phyloP scores from a whole-genome alignment of 495 filamentous ascomycete genomes.

The Hypoxylon crocopeplum region DNA sequence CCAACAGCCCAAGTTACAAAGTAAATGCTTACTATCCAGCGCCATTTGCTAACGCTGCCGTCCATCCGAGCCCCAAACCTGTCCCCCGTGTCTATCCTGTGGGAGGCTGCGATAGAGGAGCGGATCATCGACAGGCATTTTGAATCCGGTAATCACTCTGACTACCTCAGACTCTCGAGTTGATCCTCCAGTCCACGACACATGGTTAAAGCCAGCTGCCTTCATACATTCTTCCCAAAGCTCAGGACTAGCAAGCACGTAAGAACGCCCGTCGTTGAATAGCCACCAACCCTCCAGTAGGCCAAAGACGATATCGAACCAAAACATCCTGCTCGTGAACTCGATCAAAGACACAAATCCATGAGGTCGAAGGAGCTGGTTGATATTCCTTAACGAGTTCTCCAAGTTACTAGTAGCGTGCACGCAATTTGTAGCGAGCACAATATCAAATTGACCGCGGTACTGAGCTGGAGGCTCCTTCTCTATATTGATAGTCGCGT shows the following conservation, averaged over 20 bases:
- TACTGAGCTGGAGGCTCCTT: conserved; percentile 28
- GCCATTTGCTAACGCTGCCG: too few species aligned
- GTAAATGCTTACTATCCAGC: too few species aligned
- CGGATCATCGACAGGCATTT: too few species aligned
- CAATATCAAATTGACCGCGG: conserved; percentile 37
- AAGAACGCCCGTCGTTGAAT: conserved; percentile 51
- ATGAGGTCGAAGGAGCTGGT: conserved; percentile 41
- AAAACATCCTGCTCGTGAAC: conserved; percentile 48
- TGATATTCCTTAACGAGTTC: conserved; percentile 42
- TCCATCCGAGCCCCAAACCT: too few species aligned
- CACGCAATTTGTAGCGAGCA: conserved; percentile 53
- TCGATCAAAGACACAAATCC: conserved; percentile 55
- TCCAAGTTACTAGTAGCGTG: conserved; percentile 50
- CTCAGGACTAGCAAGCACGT: not conserved
- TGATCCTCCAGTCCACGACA: not conserved
- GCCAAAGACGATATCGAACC: conserved; percentile 58
- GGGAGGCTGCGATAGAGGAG: too few species aligned
- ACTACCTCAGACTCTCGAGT: not conserved
- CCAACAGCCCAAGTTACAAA: too few species aligned
- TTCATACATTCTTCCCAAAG: not conserved
- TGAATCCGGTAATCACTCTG: conserved; percentile 4
- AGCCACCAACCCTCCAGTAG: conserved; percentile 63
- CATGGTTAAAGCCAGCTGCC: conserved; percentile 13
- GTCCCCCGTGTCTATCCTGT: too few species aligned
- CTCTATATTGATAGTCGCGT: conserved; percentile 43